Conservation (phyloP, 2,329 filamentous ascomycete genomes). For the Stagonosporopsis vannaccii region DNA sequence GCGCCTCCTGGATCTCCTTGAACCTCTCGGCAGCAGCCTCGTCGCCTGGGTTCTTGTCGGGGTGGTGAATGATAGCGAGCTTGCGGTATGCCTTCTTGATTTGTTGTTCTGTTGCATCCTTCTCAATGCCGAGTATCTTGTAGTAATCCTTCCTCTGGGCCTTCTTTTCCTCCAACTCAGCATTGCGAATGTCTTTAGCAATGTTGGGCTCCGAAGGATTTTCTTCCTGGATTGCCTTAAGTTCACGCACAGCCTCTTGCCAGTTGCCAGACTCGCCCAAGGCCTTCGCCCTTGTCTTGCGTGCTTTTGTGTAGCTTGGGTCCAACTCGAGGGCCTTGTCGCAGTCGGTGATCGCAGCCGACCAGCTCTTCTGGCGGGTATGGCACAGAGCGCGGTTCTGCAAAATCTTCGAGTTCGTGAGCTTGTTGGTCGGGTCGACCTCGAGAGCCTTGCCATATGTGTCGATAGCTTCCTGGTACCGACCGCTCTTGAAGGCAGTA, state of each 20-base stretch:
- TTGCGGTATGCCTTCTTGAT: conserved; percentile 99
- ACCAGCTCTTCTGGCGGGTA: conserved; percentile 83
- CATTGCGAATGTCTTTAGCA: conserved; percentile 83
- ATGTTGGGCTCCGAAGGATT: conserved; percentile 84
- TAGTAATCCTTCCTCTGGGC: conserved; percentile 97
- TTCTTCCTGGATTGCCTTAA: conserved; percentile 83
- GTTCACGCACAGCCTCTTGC: conserved; percentile 89
- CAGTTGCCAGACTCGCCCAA: conserved; percentile 84
- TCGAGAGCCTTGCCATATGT: conserved; percentile 84
- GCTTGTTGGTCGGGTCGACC: conserved; percentile 86
- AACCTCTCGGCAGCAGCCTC: conserved; percentile 86
- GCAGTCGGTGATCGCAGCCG: conserved; percentile 83
- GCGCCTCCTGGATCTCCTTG: conserved; percentile 97
- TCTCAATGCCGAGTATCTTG: conserved; percentile 89
- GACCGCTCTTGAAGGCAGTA: conserved; percentile 82
- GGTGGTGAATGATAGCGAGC: conserved; percentile 91
- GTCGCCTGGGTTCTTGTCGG: conserved; percentile 95
- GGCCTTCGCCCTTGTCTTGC: conserved; percentile 92
- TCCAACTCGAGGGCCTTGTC: conserved; percentile 84
- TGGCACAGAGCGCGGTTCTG: conserved; percentile 91
- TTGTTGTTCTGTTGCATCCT: conserved; percentile 81
- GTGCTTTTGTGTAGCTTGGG: conserved; percentile 84
- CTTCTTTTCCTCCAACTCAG: conserved; percentile 97
- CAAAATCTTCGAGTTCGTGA: conserved; percentile 91
- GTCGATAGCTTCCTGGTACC: conserved; percentile 80